Percentiles rank a stretch among this genome's conserved stretches.
Conservation (phyloP, 2,329 filamentous ascomycete species). For the Cercospora citrullina region DNA sequence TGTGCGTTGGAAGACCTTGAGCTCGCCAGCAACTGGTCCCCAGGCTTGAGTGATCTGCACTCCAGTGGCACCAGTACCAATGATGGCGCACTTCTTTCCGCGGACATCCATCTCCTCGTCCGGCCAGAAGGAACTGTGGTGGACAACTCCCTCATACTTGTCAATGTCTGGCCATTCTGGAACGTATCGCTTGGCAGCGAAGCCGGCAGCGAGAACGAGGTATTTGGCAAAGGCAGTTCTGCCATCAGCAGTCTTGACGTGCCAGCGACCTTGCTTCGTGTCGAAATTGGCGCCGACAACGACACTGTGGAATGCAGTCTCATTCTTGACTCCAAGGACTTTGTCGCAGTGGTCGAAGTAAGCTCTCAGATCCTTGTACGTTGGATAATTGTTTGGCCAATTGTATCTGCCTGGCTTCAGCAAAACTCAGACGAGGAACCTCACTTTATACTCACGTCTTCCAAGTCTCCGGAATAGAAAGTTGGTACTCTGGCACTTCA, state of each 20-base stretch:
- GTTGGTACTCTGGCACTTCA: constrained; percentile 50
- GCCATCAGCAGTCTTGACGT: constrained; percentile 54
- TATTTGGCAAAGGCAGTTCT: constrained; percentile 54
- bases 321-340: constrained; percentile 56
- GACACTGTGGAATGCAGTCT: constrained; percentile 54
- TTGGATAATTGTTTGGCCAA: constrained; percentile 29
- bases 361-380: constrained; percentile 47
- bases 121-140: constrained; percentile 47
- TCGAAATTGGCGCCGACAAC: constrained; percentile 58
- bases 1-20: constrained; percentile 28
- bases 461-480: constrained; percentile 48
- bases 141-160: constrained; percentile 42
- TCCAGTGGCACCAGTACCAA: constrained; percentile 46
- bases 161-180: constrained; percentile 41
- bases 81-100: constrained; percentile 44
- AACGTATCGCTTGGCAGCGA: constrained; percentile 44
- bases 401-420: constrained; percentile 18
- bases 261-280: constrained; percentile 51
- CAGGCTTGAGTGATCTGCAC: constrained; percentile 40
- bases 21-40: constrained; percentile 22
- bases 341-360: constrained; percentile 64
- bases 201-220: constrained; percentile 54
- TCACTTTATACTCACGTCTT: constrained; percentile 43
- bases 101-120: constrained; percentile 26
- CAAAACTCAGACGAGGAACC: neutral